Conservation (phyloP, 257 asterid genomes). For the Gentiana straminea region DNA sequence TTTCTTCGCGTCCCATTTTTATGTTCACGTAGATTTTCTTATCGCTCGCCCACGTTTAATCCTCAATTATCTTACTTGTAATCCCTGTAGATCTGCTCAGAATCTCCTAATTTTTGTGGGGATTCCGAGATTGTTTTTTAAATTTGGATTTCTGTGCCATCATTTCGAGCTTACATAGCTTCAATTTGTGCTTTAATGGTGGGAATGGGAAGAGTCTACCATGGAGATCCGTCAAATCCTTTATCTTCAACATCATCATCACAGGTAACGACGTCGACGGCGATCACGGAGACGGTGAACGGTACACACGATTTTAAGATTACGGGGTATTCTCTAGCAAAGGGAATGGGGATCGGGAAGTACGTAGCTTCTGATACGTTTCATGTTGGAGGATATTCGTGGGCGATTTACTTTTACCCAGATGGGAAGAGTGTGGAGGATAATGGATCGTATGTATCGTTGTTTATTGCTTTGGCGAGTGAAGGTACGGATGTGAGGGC, state of each 20-base stretch:
- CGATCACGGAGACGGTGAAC: conserved; percentile 69
- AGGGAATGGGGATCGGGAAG: conserved; percentile 88
- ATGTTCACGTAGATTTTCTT: conserved; percentile 11
- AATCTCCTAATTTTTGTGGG: not conserved
- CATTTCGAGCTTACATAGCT: too few relatives aligned
- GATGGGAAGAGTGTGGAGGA: conserved; percentile 93
- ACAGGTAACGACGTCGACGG: conserved; percentile 56
- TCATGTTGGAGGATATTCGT: conserved; percentile 78
- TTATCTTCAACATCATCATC: conserved; percentile 35
- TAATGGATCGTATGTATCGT: conserved; percentile 69
- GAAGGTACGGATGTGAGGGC: conserved; percentile 90
- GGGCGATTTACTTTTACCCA: conserved; percentile 93
- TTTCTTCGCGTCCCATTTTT: not conserved
- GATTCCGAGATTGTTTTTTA: not conserved
- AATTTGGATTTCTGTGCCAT: too few relatives aligned
- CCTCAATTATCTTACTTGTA: not conserved
- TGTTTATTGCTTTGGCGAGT: conserved; percentile 74
- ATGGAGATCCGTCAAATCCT: conserved; percentile 37
- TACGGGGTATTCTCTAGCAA: conserved; percentile 67
- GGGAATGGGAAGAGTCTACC: conserved; percentile 62
- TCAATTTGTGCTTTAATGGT: conserved; percentile 14
- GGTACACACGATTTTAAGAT: conserved; percentile 85
- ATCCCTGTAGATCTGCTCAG: conserved; percentile 19
- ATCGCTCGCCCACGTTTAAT: not conserved
- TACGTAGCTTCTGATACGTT: conserved; percentile 76